These are phyloP conservation scores for Curvularia sp. DNA, from an alignment of 2,329 filamentous ascomycete species.

Conservation along the genomic window DNA sequence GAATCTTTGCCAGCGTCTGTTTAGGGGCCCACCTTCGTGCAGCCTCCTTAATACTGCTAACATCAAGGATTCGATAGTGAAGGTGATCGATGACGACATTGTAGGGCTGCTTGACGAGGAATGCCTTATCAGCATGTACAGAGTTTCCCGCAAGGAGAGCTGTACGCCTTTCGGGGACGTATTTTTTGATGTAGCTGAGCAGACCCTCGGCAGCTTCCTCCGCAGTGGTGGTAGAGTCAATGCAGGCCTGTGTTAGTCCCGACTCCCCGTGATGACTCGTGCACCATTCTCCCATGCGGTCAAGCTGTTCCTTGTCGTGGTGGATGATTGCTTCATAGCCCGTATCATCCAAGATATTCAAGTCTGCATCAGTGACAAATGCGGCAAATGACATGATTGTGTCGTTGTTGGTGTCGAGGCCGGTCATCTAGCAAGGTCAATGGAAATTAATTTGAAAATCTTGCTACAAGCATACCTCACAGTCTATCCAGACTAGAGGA, in stretches of 20 bases:
- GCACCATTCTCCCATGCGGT: slow-evolving; percentile 90
- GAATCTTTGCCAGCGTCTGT: slow-evolving; percentile 67
- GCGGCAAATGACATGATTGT: slow-evolving; percentile 92
- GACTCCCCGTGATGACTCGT: slow-evolving; percentile 76
- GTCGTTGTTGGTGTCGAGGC: slow-evolving; percentile 77
- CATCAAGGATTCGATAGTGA: slow-evolving; percentile 90
- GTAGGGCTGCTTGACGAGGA: slow-evolving; percentile 78
- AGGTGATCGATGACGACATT: slow-evolving; percentile 74
- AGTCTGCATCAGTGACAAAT: slow-evolving; percentile 82
- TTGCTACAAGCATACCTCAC: slow-evolving; percentile 58
- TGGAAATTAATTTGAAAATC: neutral
- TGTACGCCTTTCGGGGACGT: slow-evolving; percentile 69
- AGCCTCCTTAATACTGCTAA: slow-evolving; percentile 91
- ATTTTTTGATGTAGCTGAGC: slow-evolving; percentile 76
- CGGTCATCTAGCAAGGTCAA: slow-evolving; percentile 78
- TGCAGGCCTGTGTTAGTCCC: slow-evolving; percentile 80
- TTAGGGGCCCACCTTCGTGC: slow-evolving; percentile 77
- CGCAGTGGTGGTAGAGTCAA: slow-evolving; percentile 74
- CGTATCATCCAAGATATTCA: slow-evolving; percentile 74
- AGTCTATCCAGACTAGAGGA: slow-evolving; percentile 87
- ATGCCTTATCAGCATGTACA: slow-evolving; percentile 86
- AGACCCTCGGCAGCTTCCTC: slow-evolving; percentile 75
- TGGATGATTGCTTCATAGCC: slow-evolving; percentile 85
- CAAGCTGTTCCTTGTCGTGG: slow-evolving; percentile 72
- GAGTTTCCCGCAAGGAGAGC: slow-evolving; percentile 90